Base-by-base conservation (phyloP, 345 rosid genomes). In the Gossypium turneri region DNA sequence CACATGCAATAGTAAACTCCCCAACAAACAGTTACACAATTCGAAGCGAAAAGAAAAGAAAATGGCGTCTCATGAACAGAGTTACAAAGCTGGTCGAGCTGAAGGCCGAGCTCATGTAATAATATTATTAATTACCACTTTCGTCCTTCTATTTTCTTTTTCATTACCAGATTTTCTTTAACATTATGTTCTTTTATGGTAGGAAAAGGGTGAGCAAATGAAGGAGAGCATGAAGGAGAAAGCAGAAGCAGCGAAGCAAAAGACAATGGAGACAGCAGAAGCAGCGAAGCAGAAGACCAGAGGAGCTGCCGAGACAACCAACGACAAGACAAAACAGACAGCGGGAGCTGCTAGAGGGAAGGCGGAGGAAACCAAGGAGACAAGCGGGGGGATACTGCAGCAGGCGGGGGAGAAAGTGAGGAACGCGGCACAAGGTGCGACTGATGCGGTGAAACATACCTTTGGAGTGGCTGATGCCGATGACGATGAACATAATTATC, bases 381-480 rank as follows among this genome's bases (percentile, higher is more conserved):
- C 82, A 78, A 84, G 85, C 0, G 78, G 77, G 20, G 91, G 92
- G 34, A 74, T 87, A 19, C 60, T 90, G 7, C 71, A 82, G 70
- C 75, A 81, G 82, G 84, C 96, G 0, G 87, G 91, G 53, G 95
- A 88, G 74, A 85, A 85, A 15, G 81, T 89, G 77, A 92, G 71
- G 85, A 80, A 81, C 69, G 79, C 80, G 83, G 90, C 97, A 1
- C 84, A 83, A 57, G 85, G 85, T 8, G 90, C 94, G 12, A 81
- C 83, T 55, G 94, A 84, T 24, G 82, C 91, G 0, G 87, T 92
- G 20, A 90, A 87, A 76, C 82, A 82, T 27, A 81, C 91, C 6
- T 75, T 90, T 52, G 93, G 96, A 1, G 81, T 87, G 83, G 82
- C 66, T 51, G 80, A 70, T 47, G 70, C 78, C 1, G 86, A 83